Base-by-base conservation (phyloP, 768 basidiomycete genomes). In the Exsudoporus frostii region DNA sequence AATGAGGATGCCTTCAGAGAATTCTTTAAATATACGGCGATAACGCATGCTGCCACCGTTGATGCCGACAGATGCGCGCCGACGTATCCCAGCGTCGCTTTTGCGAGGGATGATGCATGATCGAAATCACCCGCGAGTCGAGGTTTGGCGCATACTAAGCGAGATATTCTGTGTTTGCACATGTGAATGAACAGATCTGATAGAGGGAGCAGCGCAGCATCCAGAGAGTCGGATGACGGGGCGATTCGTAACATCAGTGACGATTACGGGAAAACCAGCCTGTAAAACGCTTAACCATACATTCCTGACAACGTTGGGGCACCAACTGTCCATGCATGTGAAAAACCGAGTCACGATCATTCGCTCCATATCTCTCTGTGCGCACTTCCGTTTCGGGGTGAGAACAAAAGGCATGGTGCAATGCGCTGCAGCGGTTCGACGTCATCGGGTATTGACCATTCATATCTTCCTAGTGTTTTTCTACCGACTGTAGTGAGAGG, bases 311-410 rank as follows among this genome's bases (percentile, higher is more conserved):
- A 24, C 7, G 42, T 8, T 36, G 33, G 10, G 22, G 11, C n/a
- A 65, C 83, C 37, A 61, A 96, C 95, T 96, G 69, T 99, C 97
- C 92, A 99, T 97, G 74, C 96, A 98, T 0, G 95, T 98, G 50
- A 98, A 71, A 58, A 99, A 90, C 68, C 98, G 97, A 0, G 95
- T 95, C 10, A 99, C 96, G 46, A 99, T 98, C 13, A 97, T 80
- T 41, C 95, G 74, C 64, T 98, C 97, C 96, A 98, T 98, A 73
- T 98, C 97, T 51, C 96, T 78, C 64, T 99, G 97, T 0, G 97
- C 95, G 61, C 90, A 98, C 72, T 98, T 97, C 55, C 96, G 77
- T 73, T 98, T 99, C 0, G 94, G 94, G 0, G 95, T 98, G 56
- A 99, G 73, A 98, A 98, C 9, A 99, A 71, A 1, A 99, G 75